These are phyloP conservation scores for Arctium lappa DNA, from an alignment of 129 eudicot genomes.

Conservation along the genomic window DNA sequence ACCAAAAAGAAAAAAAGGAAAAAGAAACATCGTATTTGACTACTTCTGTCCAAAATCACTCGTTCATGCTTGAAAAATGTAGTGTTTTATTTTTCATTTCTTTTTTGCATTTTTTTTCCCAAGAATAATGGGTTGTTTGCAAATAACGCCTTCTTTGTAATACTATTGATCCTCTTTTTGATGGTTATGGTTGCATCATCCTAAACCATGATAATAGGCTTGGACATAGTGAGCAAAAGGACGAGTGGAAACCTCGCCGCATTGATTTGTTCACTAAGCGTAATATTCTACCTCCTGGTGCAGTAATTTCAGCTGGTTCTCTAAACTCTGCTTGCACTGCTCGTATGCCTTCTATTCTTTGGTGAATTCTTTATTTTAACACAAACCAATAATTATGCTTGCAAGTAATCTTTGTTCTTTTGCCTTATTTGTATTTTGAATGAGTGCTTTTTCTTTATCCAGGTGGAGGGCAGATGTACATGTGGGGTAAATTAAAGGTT, in stretches of 20 bases:
- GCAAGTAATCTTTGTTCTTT: not conserved
- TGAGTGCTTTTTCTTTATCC: not conserved
- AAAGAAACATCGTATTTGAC: no score
- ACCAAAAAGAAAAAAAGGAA: no score
- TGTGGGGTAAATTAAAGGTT: conserved; percentile 95
- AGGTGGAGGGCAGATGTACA: conserved; percentile 95
- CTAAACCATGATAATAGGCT: conserved; percentile 43
- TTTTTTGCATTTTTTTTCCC: no score
- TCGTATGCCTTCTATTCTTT: conserved; percentile 34
- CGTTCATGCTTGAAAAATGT: no score
- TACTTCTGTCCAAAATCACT: no score
- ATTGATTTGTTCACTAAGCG: conserved; percentile 73
- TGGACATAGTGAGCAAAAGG: conserved; percentile 96
- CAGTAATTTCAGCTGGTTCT: conserved; percentile 85
- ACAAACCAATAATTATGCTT: not conserved
- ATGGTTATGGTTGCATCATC: not conserved
- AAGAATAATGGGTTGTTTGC: no score
- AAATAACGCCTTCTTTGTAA: no score
- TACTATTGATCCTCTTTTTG: no score
- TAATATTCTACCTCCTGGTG: conserved; percentile 71
- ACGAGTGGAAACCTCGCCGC: conserved; percentile 77
- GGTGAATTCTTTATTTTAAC: not conserved
- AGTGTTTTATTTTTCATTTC: no score
- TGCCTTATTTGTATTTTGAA: not conserved
- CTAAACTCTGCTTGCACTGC: conserved; percentile 80